Evolutionary conservation across 2,329 filamentous ascomycete genomes (phyloP).

Genomic region (Fusarium miscanthi): DNA sequence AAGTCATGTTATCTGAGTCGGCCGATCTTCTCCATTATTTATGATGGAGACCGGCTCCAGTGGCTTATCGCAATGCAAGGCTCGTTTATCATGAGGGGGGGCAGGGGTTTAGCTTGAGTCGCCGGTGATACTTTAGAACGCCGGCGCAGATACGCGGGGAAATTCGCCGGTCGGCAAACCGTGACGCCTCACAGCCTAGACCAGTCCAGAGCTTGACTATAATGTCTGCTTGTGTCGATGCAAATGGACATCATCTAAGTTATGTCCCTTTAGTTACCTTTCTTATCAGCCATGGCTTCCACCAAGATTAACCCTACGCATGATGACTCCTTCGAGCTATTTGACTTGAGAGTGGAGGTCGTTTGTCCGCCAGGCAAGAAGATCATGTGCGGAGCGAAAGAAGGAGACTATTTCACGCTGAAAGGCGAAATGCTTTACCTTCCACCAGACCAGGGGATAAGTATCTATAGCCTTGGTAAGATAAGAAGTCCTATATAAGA

Average conservation of each 20-base stretch:
- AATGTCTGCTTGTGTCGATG: neutral
- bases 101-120: neutral
- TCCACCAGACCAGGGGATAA: neutral
- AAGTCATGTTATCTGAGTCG: neutral
- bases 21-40: slow-evolving; percentile 1
- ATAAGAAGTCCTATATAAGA: fast-evolving
- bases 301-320: fast-evolving
- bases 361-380: neutral
- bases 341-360: neutral
- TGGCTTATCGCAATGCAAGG: neutral
- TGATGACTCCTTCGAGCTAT: neutral
- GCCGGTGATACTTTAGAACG: neutral
- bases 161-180: neutral
- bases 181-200: no score
- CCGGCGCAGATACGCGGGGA: neutral
- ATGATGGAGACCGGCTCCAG: neutral
- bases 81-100: neutral
- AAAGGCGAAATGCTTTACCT: neutral
- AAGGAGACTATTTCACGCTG: neutral
- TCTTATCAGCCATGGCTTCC: neutral
- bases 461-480: neutral
- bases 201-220: neutral
- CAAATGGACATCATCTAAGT: fast-evolving
- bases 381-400: neutral
- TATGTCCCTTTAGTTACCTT: neutral